These are phyloP conservation scores for Sugiyamaella qingdaonensis DNA, from an alignment of 805 yeast genomes.

Conservation along the genomic window DNA sequence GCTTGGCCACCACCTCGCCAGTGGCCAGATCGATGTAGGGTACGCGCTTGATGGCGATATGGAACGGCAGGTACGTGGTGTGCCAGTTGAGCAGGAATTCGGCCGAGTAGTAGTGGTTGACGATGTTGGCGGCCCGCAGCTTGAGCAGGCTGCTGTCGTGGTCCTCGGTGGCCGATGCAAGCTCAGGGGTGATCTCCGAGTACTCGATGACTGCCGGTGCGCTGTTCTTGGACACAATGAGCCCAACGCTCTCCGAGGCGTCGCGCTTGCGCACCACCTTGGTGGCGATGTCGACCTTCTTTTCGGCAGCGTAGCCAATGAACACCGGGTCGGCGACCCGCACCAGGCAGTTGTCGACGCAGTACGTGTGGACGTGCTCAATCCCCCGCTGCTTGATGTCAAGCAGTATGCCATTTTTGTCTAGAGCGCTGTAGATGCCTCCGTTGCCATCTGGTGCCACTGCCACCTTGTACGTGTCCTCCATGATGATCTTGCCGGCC, in stretches of 20 bases:
- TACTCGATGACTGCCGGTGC: conserved; percentile 92
- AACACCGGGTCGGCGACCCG: conserved; percentile 90
- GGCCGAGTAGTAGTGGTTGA: conserved; percentile 90
- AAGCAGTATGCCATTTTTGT: conserved; percentile 55
- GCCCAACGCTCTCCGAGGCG: conserved; percentile 85
- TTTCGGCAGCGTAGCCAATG: conserved; percentile 75
- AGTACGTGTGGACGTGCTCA: conserved; percentile 91
- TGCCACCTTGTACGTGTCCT: conserved; percentile 51
- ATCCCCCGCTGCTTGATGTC: conserved; percentile 68
- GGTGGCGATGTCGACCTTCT: conserved; percentile 72
- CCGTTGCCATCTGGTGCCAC: conserved; percentile 98
- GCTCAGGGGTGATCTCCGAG: conserved; percentile 75
- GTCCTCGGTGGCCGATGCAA: conserved; percentile 62
- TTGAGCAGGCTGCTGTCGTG: conserved; percentile 46
- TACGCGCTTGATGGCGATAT: conserved; percentile 89
- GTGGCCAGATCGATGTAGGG: conserved; percentile 49
- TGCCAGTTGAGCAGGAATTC: conserved; percentile 66
- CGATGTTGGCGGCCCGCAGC: conserved; percentile 93
- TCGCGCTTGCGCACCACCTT: conserved; percentile 92
- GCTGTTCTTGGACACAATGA: conserved; percentile 59
- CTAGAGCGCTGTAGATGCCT: conserved; percentile 84
- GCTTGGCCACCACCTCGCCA: conserved; percentile 46
- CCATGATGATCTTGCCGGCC: conserved; percentile 70
- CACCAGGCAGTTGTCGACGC: conserved; percentile 92
- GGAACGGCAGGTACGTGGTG: conserved; percentile 65